Conservation (phyloP, 257 asterid genomes). For the Solanum sejunctum region DNA sequence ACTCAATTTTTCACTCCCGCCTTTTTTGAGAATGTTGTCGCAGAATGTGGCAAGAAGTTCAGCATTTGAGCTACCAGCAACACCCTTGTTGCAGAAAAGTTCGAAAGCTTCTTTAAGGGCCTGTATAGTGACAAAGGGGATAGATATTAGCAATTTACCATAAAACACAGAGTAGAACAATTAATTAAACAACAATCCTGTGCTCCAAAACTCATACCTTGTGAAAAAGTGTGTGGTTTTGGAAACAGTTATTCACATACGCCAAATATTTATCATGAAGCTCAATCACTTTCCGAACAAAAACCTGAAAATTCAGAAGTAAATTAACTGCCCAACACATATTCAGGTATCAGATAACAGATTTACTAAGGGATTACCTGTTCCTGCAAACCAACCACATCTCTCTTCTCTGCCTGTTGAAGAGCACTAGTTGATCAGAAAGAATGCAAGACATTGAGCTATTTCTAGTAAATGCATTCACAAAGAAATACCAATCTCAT, state of each 20-base stretch:
- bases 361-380: slow-evolving; percentile 37
- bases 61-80: slow-evolving; percentile 97
- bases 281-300: slow-evolving; percentile 89
- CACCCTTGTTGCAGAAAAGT: slow-evolving; percentile 93
- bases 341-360: neutral
- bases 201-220: slow-evolving; percentile 46
- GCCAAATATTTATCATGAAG: slow-evolving; percentile 94
- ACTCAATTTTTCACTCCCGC: slow-evolving; percentile 95
- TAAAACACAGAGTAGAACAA: neutral
- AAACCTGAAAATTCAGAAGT: slow-evolving; percentile 41
- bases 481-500: neutral
- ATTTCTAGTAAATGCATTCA: neutral
- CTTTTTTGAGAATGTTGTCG: slow-evolving; percentile 94
- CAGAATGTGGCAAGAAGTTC: slow-evolving; percentile 98
- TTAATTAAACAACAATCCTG: neutral
- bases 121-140: slow-evolving; percentile 18
- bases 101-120: slow-evolving; percentile 99
- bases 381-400: slow-evolving; percentile 81
- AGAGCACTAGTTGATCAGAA: slow-evolving; percentile 8
- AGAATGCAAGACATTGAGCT: neutral
- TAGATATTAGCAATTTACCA: neutral
- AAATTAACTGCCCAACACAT: slow-evolving; percentile 4
- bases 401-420: slow-evolving; percentile 87
- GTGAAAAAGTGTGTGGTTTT: slow-evolving; percentile 92
- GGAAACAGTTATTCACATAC: slow-evolving; percentile 77